Base-by-base conservation (phyloP, 257 asterid species). In the Nicotiana sylvestris region DNA sequence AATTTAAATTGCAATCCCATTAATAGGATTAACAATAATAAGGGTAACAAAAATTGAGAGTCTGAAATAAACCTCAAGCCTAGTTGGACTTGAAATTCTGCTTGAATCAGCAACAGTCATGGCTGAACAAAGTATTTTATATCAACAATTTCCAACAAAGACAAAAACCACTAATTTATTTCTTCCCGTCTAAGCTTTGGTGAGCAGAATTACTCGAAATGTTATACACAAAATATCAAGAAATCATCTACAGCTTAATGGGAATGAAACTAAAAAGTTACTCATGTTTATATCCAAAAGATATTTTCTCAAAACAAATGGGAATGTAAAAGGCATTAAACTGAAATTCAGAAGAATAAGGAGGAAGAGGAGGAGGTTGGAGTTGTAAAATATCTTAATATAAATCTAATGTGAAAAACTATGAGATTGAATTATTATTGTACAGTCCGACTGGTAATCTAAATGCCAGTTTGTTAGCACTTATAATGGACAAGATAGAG, bases 41-140 rank as follows among this genome's bases (percentile, higher is more conserved):
- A 17, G 29, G 2, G 30, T 16, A n/a, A 10, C 43, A 43, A 17
- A 18, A n/a, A 46, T 46, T 72, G 3, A 11, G n/a, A 9, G 43
- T 32, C 7, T 1, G 56, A 66, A 76, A 86, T 86, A 78, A 84
- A 94, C 97, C 97, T 92, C 93, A 82, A 94, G 90, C 89, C 90
- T 91, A n/a, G 90, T 85, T 56, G 95, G 92, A 58, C 25, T 68
- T 56, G 94, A 39, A 58, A 57, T 67, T 2, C 27, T 87, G 55
- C 35, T 80, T 7, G 86, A 82, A 61, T 87, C 89, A 55, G 0
- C 66, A 27, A 30, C 72, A 55, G 53, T 62, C 93, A 86, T 86
- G 68, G 81, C 81, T 84, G 67, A 17, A 65, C 25, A 74, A 1
- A 25, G 32, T 46, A 69, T 72, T 17, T 69, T 39, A 2, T n/a